Evolutionary conservation across 345 rosid species (phyloP), one percentile per base, ranked within the genome.

Genomic region (Melaleuca alternifolia): DNA sequence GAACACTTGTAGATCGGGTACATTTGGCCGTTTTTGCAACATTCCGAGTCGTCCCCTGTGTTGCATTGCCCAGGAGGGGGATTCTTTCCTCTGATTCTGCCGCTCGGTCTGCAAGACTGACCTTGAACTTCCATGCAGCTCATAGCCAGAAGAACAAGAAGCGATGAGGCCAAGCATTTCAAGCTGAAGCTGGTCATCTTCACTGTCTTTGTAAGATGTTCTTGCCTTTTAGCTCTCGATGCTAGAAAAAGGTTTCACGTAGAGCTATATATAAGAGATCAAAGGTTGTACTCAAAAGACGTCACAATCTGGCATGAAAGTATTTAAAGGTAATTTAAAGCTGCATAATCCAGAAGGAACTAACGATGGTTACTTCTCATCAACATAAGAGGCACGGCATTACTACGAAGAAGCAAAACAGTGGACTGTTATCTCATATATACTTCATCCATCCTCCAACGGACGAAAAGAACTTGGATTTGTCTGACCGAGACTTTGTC

Each of bases 1-100:
- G 62, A 85, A 30, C 87, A 85, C 57, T 53, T 75, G 83, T 10
- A 85, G 15, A 53, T 76, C 7, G 84, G 83, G 88, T 92, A 89
- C 28, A 84, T 23, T 87, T 86, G 81, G 77, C 91, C 89, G 28
- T 89, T 61, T 14, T 46, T 50, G 65, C 91, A 91, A 54, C 92
- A 91, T 18, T 87, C 91, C 4, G 88, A 81, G 81, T 84, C 86
- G 44, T 88, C 75, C 37, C 89, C 88, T 8, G n/a, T 84, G 89
- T 77, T 91, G 83, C 93, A 87, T 61, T 92, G 51, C 11, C 87
- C 85, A 3, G 92, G 86, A 71, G 90, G 88, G 1, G 91, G 84
- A 24, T 88, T 85, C 61, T 75, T 90, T 21, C 91, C 92, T 71
- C 75, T 85, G 59, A 89, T 61, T 48, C 83, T 86, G 26, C 91